Base-by-base conservation (phyloP, 805 yeast species). In the Kodamaea kaohsiungensis region DNA sequence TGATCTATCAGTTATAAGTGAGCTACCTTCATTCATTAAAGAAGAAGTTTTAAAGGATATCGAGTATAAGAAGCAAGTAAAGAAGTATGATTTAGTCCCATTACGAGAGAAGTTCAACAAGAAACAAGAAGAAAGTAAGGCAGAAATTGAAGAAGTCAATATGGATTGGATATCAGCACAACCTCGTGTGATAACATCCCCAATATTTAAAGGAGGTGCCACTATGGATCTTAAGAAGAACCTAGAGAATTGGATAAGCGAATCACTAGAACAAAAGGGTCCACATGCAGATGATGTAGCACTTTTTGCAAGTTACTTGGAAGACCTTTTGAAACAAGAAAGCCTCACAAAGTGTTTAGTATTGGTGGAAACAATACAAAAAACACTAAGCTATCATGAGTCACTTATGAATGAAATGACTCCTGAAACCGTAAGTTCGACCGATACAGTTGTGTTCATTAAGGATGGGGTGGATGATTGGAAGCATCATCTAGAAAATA, bases 21-120 rank as follows among this genome's bases (percentile, higher is more conserved):
- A 72, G 53, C 60, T 76, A 6, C 80, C 80, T 0, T 67, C 78
- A 0, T 68, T 70, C 6, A 60, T 76, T 10, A 64, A 70, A 49
- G 56, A 68, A 7, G 77, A 75, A 51, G 74, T 75, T 5, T 50
- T 71, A 47, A 68, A 68, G 48, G 78, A 75, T 38, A 53, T 71
- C 37, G 72, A 69, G 42, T 63, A 67, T 53, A 68, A 62, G 43
- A 64, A 63, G 22, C 64, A 65, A 50, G 54, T 64, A n/a, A 67
- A 66, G 51, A 57, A 59, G 27, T 56, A 66, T 38, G 66, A 64
- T 37, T 54, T 67, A 18, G 64, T 60, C 7, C 61, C 73, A 0
- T 56, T 71, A 54, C 61, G 65, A 39, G 68, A 67, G 3, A 71
- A 71, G 53, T 53, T 73, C 8, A 52, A 30, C 8, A 49, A 48